These are phyloP conservation scores for Gossypium schwendimanii DNA, from an alignment of 441 rosid genomes.

Conservation along the genomic window DNA sequence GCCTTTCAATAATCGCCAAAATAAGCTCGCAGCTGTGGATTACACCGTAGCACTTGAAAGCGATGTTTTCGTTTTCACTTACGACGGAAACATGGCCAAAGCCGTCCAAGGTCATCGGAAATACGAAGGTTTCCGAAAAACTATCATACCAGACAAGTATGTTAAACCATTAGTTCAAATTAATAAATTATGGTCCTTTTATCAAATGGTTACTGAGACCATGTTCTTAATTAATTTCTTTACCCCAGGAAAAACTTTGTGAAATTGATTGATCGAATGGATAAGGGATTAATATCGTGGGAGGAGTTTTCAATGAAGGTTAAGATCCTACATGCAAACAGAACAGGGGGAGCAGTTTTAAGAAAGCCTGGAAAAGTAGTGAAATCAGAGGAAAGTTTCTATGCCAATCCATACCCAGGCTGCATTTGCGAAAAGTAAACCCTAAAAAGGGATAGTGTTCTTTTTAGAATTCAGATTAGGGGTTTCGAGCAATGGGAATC, in stretches of 20 bases:
- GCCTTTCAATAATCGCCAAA: constrained; percentile 31
- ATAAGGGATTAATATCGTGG: constrained; percentile 39
- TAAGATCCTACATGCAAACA: constrained; percentile 33
- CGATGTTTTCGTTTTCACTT: constrained; percentile 46
- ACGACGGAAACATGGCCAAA: constrained; percentile 71
- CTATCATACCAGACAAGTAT: constrained; percentile 27
- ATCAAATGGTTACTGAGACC: no score
- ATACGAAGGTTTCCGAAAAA: constrained; percentile 54
- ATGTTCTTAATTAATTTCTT: no score
- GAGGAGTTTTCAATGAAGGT: constrained; percentile 35
- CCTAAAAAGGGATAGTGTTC: neutral
- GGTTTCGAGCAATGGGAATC: neutral
- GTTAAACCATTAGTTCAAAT: neutral
- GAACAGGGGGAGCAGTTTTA: constrained; percentile 40
- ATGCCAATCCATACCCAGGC: constrained; percentile 71
- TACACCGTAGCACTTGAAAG: constrained; percentile 50
- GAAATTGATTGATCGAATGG: constrained; percentile 40
- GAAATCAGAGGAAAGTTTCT: constrained; percentile 53
- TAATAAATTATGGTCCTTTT: no score
- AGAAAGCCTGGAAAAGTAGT: constrained; percentile 32
- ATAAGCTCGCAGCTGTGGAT: constrained; percentile 61
- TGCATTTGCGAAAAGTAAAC: constrained; percentile 47
- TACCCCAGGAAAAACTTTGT: constrained; percentile 37
- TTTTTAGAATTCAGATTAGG: neutral
- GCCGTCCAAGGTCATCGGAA: constrained; percentile 57